Evolutionary conservation across 306 rosid species (phyloP), one percentile per base, ranked within the genome.

Genomic region (Inga oerstediana): DNA sequence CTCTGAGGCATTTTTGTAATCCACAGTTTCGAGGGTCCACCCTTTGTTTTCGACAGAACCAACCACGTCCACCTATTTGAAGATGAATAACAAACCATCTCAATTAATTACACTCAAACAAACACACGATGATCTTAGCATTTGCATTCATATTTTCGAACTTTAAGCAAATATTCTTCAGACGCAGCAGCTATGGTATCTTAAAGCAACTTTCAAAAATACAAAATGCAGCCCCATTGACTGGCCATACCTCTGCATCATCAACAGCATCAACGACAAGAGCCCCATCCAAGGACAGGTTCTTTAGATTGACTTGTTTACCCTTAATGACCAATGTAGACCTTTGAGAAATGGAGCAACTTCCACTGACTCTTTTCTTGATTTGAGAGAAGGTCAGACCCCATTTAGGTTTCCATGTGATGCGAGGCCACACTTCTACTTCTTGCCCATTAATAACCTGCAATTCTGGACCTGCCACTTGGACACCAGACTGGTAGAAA

Each of bases 321-420:
- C 99, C 97, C 79, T 91, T 92, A 35, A 94, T 90, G 59, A 79
- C 94, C 85, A 96, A 37, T 34, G 97, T 91, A 80, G 99, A 94
- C 81, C 84, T 89, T 79, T 87, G 97, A 83, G 99, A 91, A 82
- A 96, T 79, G 72, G 97, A 90, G 89, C 88, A 82, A 59, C 70
- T 82, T 86, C 97, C 91, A 59, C 87, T 17, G 56, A 94, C 87
- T 96, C 88, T 96, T 81, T 87, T 89, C 83, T 90, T 96, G 80
- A 94, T 81, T 74, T 78, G 86, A 22, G 96, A 78, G 78, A 84
- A 96, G 48, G 91, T 92, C 79, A 91, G 84, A 39, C 91, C 98
- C 97, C 99, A 96, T 89, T 91, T 94, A 41, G 99, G 98, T 74
- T 94, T 94, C 99, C 98, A 96, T 70, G 91, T 84, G 84, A 94